Evolutionary conservation across 1,284 basidiomycete genomes (phyloP).

Genomic region (Mycosarcoma mackinlayi): DNA sequence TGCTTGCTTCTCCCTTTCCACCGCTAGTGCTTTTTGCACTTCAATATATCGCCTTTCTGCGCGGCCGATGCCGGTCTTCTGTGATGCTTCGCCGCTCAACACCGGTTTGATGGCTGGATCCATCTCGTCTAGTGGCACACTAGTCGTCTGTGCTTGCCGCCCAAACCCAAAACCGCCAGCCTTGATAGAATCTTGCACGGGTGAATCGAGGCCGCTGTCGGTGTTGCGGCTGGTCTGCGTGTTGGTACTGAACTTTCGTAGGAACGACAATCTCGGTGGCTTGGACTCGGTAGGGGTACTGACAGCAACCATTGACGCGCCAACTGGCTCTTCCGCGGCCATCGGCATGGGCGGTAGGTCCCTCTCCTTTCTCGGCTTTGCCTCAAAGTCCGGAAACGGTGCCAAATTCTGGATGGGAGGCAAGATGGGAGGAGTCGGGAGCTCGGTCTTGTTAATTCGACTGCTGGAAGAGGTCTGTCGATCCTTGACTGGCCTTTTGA

Average conservation of each 20-base stretch:
- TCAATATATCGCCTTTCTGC: conserved; percentile 53
- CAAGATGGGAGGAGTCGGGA: conserved; percentile 34
- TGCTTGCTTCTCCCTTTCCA: conserved; percentile 49
- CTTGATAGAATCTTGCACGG: conserved; percentile 4
- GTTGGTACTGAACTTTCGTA: conserved; percentile 41
- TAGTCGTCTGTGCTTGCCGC: conserved; percentile 10
- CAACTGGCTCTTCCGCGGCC: conserved; percentile 16
- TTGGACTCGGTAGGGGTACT: conserved; percentile 25
- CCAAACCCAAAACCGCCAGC: conserved; percentile 7
- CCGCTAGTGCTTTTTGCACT: conserved; percentile 45
- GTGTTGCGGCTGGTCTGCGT: conserved; percentile 26
- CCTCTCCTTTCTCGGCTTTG: conserved; percentile 19
- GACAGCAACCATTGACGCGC: conserved; percentile 22
- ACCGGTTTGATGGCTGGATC: conserved; percentile 42
- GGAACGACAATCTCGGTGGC: conserved; percentile 38
- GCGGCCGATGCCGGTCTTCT: conserved; percentile 15
- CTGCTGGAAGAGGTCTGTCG: conserved; percentile 26
- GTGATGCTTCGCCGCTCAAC: conserved; percentile 16
- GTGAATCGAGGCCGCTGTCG: conserved; percentile 24
- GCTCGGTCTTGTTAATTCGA: conserved; percentile 29
- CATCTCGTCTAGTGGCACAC: conserved; percentile 22
- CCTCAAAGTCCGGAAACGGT: conserved; percentile 38
- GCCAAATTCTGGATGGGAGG: conserved; percentile 55
- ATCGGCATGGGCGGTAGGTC: conserved; percentile 46
- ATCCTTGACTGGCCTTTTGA: conserved; percentile 25